Percentiles rank a stretch among this genome's conserved stretches.
phyloP scores from a whole-genome alignment of 306 rosid species.

The Corylus americana region DNA sequence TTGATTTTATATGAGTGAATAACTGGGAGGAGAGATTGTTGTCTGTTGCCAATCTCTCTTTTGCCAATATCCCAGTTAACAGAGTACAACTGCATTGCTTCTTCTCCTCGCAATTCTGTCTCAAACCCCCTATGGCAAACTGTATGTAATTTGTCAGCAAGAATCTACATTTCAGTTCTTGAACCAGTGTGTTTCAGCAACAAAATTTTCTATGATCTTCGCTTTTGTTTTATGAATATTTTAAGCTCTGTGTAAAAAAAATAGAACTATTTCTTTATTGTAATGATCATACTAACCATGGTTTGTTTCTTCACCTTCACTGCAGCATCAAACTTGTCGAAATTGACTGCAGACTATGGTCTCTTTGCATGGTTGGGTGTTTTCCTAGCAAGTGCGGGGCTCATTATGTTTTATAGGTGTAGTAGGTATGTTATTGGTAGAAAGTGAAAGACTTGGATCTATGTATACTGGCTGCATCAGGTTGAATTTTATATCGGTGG shows the following conservation, averaged over 20 bases:
- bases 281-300: conserved; percentile 18
- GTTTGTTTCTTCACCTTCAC: neutral
- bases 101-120: no score
- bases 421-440: no score
- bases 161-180: neutral
- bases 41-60: no score
- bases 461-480: neutral
- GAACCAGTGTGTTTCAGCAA: neutral
- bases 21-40: no score
- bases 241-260: conserved; percentile 34
- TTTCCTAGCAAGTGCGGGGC: no score
- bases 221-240: neutral
- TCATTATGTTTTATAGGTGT: no score
- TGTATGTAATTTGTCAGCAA: neutral
- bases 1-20: no score
- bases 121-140: neutral
- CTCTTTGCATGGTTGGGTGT: no score
- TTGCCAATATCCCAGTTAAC: no score
- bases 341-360: conserved; percentile 55
- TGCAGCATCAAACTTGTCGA: no score
- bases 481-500: neutral
- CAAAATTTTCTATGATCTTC: neutral
- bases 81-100: no score
- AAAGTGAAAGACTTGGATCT: neutral
- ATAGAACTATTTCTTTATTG: neutral